These are phyloP conservation scores for Monascus purpureus DNA, from an alignment of 495 filamentous ascomycete genomes.

Conservation along the genomic window DNA sequence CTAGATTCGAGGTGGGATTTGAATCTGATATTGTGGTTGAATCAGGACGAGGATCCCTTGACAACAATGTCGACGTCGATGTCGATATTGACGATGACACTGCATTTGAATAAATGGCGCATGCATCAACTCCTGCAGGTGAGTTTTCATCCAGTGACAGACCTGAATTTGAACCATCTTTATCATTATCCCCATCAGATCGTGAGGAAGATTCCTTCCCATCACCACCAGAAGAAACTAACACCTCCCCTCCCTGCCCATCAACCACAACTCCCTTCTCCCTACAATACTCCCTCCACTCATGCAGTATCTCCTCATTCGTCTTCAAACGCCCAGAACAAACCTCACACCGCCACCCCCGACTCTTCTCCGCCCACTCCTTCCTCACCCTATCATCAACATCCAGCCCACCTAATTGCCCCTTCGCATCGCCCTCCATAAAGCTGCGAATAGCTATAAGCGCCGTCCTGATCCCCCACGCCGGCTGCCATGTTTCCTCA, in stretches of 20 bases:
- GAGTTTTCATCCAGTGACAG: too few species aligned
- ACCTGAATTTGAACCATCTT: too few species aligned
- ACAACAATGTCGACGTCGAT: not conserved
- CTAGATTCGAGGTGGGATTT: too few species aligned
- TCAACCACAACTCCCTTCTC: slow-evolving; percentile 36
- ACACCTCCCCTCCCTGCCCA: slow-evolving; percentile 21
- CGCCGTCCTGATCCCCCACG: slow-evolving; percentile 75
- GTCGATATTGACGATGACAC: not conserved
- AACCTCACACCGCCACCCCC: slow-evolving; percentile 45
- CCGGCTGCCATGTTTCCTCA: slow-evolving; percentile 96
- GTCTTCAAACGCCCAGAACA: slow-evolving; percentile 43
- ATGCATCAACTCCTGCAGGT: too few species aligned
- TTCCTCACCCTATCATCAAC: slow-evolving; percentile 45
- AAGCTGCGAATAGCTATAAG: slow-evolving; percentile 39
- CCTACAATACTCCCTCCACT: slow-evolving; percentile 43
- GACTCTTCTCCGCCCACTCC: slow-evolving; percentile 49
- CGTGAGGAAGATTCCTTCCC: too few species aligned
- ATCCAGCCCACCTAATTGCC: slow-evolving; percentile 85
- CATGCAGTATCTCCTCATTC: slow-evolving; percentile 59
- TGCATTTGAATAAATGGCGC: too few species aligned
- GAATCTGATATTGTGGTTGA: not conserved
- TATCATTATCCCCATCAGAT: too few species aligned
- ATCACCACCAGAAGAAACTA: too few species aligned
- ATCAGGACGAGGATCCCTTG: not conserved
- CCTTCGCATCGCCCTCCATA: slow-evolving; percentile 36